These are phyloP conservation scores for Alectoria sarmentosa DNA, from an alignment of 495 filamentous ascomycete genomes.

Conservation along the genomic window DNA sequence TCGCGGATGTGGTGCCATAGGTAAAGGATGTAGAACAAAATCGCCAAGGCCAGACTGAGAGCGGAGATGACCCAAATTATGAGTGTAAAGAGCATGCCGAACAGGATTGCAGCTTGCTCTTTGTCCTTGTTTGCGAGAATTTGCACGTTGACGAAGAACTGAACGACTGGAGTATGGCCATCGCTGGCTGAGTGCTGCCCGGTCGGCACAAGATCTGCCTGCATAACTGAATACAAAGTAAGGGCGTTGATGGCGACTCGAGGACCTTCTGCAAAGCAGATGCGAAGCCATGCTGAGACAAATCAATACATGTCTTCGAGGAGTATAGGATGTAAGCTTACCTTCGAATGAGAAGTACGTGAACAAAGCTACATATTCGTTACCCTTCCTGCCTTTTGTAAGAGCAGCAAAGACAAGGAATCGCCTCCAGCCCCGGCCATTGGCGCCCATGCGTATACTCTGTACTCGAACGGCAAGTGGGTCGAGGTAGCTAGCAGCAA, in stretches of 20 bases:
- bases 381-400: slow-evolving; percentile 84
- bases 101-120: slow-evolving; percentile 71
- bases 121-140: slow-evolving; percentile 61
- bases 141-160: slow-evolving; percentile 72
- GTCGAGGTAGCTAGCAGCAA: slow-evolving; percentile 89
- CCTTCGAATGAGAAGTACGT: slow-evolving; percentile 93
- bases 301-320: slow-evolving; percentile 22
- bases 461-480: slow-evolving; percentile 75
- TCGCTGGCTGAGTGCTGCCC: slow-evolving; percentile 45
- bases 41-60: slow-evolving; percentile 62
- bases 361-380: slow-evolving; percentile 87
- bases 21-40: slow-evolving; percentile 75
- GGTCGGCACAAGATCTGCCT: slow-evolving; percentile 58
- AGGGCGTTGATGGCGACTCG: slow-evolving; percentile 84
- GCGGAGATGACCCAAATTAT: slow-evolving; percentile 82
- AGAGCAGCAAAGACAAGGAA: slow-evolving; percentile 91
- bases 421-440: slow-evolving; percentile 66
- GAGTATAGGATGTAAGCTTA: slow-evolving; percentile 33
- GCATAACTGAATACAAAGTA: slow-evolving; percentile 73
- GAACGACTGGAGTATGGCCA: slow-evolving; percentile 44
- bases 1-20: slow-evolving; percentile 89
- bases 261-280: slow-evolving; percentile 82
- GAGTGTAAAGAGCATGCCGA: slow-evolving; percentile 85
- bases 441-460: slow-evolving; percentile 59
- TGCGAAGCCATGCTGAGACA: slow-evolving; percentile 69